Evolutionary conservation across 192 early-diverging fungal species (phyloP).

Genomic region (Backusella morwellensis): DNA sequence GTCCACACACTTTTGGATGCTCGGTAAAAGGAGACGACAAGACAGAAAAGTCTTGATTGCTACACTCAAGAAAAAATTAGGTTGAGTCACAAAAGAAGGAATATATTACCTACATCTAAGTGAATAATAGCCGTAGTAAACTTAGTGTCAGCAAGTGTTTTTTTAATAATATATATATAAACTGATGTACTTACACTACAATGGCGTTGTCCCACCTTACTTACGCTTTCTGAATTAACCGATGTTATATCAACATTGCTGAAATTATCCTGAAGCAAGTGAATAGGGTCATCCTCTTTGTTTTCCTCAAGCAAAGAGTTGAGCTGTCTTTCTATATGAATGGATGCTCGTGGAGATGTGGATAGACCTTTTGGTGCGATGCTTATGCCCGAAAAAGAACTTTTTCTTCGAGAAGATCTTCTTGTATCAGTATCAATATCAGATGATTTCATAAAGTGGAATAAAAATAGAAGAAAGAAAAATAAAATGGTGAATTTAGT

Average conservation of each 20-base stretch:
- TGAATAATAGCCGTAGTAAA: not conserved
- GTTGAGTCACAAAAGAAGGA: not conserved
- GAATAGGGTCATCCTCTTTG: not conserved
- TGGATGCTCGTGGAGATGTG: not conserved
- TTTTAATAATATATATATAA: not conserved
- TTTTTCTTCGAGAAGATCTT: not conserved
- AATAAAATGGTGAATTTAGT: not conserved
- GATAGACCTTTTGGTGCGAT: not conserved
- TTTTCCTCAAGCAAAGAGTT: not conserved
- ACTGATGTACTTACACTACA: not conserved
- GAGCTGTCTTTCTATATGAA: not conserved
- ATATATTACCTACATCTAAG: not conserved
- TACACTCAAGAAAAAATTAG: not conserved
- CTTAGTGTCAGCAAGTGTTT: not conserved
- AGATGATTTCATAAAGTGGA: not conserved
- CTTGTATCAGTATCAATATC: not conserved
- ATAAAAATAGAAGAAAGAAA: not conserved
- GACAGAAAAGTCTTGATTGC: not conserved
- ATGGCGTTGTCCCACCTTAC: not conserved
- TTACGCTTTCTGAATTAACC: not conserved
- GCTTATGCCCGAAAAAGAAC: not conserved
- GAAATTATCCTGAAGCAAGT: not conserved
- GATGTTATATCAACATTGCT: not conserved
- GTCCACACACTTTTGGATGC: not conserved
- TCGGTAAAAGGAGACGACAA: not conserved